Evolutionary conservation across 2,329 filamentous ascomycete species (phyloP).

Genomic region (Whalleya microplaca): DNA sequence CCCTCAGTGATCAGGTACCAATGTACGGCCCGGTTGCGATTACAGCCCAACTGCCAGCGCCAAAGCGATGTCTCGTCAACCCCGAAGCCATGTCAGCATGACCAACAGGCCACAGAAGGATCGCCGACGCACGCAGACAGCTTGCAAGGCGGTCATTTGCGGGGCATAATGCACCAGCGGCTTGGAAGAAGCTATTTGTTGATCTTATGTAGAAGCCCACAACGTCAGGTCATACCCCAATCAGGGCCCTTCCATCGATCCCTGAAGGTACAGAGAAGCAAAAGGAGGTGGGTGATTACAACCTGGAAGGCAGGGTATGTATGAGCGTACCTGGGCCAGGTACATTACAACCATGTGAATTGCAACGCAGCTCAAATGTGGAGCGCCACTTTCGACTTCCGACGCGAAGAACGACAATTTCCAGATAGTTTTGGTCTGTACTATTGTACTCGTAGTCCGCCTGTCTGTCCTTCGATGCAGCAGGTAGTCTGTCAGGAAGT

Average conservation of each 20-base stretch:
- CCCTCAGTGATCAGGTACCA: slow-evolving; percentile 37
- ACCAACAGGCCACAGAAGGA: slow-evolving; percentile 36
- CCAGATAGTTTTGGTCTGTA: slow-evolving; percentile 8
- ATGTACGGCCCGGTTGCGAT: slow-evolving; percentile 31
- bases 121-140: slow-evolving; percentile 34
- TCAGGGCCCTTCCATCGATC: neutral
- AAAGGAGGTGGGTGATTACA: neutral
- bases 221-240: neutral
- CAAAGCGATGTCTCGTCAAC: slow-evolving; percentile 33
- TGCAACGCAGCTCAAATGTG: slow-evolving; percentile 21
- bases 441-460: slow-evolving; percentile 4
- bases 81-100: slow-evolving; percentile 33
- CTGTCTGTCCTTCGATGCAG: slow-evolving; percentile 12
- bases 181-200: slow-evolving; percentile 14
- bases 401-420: slow-evolving; percentile 17
- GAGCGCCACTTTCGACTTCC: slow-evolving; percentile 19
- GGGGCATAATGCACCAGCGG: slow-evolving; percentile 22
- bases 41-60: slow-evolving; percentile 35
- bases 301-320: neutral
- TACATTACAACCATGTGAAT: slow-evolving; percentile 4
- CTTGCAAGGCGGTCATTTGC: slow-evolving; percentile 25
- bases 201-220: slow-evolving; percentile 8
- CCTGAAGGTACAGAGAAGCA: slow-evolving; percentile 2
- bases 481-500: slow-evolving; percentile 19
- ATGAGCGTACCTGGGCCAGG: neutral